These are phyloP conservation scores for Phytophthora tentaculata DNA, from an alignment of 352 stramenopile species.

Conservation along the genomic window DNA sequence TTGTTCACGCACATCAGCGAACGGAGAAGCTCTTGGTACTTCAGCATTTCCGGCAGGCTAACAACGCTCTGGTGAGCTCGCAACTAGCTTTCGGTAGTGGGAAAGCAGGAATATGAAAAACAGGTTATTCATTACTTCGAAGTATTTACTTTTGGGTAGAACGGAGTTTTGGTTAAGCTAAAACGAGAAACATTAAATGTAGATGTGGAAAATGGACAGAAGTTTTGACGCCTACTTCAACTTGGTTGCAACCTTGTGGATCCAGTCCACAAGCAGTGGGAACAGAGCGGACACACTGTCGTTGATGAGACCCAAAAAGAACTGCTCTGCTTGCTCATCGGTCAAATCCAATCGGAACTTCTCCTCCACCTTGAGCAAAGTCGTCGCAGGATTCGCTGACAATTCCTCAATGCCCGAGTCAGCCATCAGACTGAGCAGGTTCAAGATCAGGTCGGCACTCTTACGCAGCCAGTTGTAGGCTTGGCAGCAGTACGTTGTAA, in stretches of 20 bases:
- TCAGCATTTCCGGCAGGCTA: constrained; percentile 57
- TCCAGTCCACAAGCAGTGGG: constrained; percentile 87
- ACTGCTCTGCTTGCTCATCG: constrained; percentile 97
- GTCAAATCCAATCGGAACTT: constrained; percentile 97
- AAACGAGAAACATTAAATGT: constrained; percentile 15
- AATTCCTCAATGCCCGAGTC: constrained; percentile 97
- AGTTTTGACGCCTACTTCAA: constrained; percentile 48
- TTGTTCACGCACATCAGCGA: constrained; percentile 12
- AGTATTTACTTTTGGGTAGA: constrained; percentile 14
- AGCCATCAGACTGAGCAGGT: constrained; percentile 98
- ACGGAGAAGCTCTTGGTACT: constrained; percentile 45
- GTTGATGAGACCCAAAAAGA: constrained; percentile 96
- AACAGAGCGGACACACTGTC: constrained; percentile 95
- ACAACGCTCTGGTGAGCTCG: constrained; percentile 44
- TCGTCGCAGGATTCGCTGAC: constrained; percentile 84
- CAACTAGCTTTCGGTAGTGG: constrained; percentile 40
- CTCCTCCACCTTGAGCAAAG: constrained; percentile 93
- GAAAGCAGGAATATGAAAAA: constrained; percentile 23
- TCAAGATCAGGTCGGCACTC: constrained; percentile 98
- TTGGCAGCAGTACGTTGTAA: constrained; percentile 94
- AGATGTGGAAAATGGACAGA: constrained; percentile 7
- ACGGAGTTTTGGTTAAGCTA: constrained; percentile 8
- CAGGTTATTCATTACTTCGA: constrained; percentile 22
- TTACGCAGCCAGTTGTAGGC: constrained; percentile 96
- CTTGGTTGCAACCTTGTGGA: constrained; percentile 84